Base-by-base conservation (phyloP, 805 yeast species). In the Kuraishia floccosa region DNA sequence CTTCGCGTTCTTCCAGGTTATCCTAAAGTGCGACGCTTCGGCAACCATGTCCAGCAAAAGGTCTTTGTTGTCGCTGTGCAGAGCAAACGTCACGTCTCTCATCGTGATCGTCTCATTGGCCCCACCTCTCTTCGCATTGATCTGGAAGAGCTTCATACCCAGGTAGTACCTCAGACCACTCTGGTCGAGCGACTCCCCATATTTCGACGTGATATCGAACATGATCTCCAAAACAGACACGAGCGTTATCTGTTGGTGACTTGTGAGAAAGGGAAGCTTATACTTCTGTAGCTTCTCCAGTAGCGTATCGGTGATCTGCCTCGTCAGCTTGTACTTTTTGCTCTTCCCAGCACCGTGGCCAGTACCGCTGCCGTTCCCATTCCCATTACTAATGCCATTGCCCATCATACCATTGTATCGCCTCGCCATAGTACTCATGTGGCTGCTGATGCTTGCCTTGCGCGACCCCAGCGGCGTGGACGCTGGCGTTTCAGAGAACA, bases 191-290 rank as follows among this genome's bases (percentile, higher is more conserved):
- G 65, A 42, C 9, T 52, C 43, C 24, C 58, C 60, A 27, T 50
- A 48, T 26, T 60, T 63, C 30, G 61, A 60, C 10, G 64, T 62
- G 4, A 83, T 64, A 12, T 71, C 72, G 16, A 64, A 60, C 17
- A 82, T 57, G 2, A 86, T 76, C 29, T 71, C 76, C 5, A 84
- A 61, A 2, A 84, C 72, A 11, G 82, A 72, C 2, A 78, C 63
- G 17, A 87, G 62, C 0, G 96, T 85, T 18, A 78, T 74, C 46
- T 87, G 97, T 50, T 87, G 96, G 54, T 87, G 96, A 36, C 95
- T 73, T 0, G 95, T 85, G 18, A 87, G 50, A 37, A 77, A 76
- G 0, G 96, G 96, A 17, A 87, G 56, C 2, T 89, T 64, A 4
- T 69, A 60, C 36, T 68, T 73, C 25, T 73, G 72, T 31, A 87